Evolutionary conservation across 306 rosid species (phyloP), one percentile per base, ranked within the genome.

Genomic region (Malus fusca): DNA sequence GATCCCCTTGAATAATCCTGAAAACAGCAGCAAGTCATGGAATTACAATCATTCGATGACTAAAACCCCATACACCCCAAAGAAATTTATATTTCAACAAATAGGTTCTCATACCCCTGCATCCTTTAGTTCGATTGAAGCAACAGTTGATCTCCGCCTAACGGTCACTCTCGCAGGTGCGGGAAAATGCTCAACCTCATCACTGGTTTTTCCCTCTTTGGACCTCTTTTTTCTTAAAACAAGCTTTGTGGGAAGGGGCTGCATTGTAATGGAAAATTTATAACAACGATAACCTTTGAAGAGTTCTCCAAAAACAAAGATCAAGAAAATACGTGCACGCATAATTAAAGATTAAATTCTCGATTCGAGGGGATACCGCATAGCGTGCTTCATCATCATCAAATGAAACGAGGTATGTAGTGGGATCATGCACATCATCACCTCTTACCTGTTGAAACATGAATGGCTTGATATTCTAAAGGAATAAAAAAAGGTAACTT

Each of bases 161-260:
- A 96, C 92, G 1, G 97, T 90, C 74, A 96, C 96, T 82, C 82
- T 88, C 43, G 93, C 76, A 75, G 99, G 99, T 67, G 73, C 55
- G 6, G 97, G 97, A 82, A 88, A 90, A 84, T 96, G 98, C 75
- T 92, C 98, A 46, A 90, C 77, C 77, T 96, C 98, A 13, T 96
- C 99, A 17, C 68, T 82, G 15, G 93, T 83, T 87, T 95, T 88
- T 74, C 93, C 99, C 80, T 96, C 99, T 80, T 77, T 89, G 33
- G 99, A 87, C 85, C 97, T 90, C 90, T 96, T 96, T 78, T 96
- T 92, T 74, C 97, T 90, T 78, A 90, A 81, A 74, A 89, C 85
- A 71, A 96, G 93, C 84, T 92, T 95, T 25, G 92, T 89, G 23
- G 99, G 97, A 83, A 96, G 99, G 43, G 99, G 97, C 99, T 96